phyloP scores from a whole-genome alignment of 768 basidiomycete species.

The Glaciozyma antarctica region DNA sequence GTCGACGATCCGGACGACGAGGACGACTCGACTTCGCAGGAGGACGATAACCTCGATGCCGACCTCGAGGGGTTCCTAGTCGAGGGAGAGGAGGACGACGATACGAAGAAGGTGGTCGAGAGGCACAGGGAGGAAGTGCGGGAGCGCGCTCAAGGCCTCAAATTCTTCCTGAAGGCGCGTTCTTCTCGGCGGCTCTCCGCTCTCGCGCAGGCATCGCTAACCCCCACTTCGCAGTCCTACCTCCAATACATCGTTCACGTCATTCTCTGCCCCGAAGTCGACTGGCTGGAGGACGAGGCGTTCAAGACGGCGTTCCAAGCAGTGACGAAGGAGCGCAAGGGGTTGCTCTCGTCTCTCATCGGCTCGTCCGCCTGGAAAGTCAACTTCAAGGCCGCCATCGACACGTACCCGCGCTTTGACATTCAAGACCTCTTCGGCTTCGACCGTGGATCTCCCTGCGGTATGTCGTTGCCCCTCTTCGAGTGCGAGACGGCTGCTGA shows the following conservation, averaged over 20 bases:
- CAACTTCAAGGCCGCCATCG: neutral
- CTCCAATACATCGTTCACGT: neutral
- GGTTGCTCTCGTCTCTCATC: neutral
- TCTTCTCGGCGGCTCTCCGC: too few relatives aligned
- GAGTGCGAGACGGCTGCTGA: neutral
- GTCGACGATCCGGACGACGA: too few relatives aligned
- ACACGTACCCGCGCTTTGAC: neutral
- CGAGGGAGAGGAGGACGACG: neutral
- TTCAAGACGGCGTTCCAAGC: neutral
- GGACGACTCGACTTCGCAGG: too few relatives aligned
- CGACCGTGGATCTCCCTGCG: neutral
- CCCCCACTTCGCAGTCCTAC: neutral
- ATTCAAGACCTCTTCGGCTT: neutral
- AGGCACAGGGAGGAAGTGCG: neutral
- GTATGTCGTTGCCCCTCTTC: neutral
- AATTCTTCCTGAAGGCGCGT: neutral
- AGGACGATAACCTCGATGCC: too few relatives aligned
- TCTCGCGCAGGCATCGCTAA: neutral
- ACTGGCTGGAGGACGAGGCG: neutral
- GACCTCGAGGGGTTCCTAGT: neutral
- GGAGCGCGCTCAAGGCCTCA: neutral
- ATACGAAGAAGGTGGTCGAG: neutral
- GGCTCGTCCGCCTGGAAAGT: neutral
- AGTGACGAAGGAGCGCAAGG: neutral
- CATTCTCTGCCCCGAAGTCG: neutral